phyloP scores from a whole-genome alignment of 2,329 filamentous ascomycete genomes.

The Myriosclerotinia curreyana region DNA sequence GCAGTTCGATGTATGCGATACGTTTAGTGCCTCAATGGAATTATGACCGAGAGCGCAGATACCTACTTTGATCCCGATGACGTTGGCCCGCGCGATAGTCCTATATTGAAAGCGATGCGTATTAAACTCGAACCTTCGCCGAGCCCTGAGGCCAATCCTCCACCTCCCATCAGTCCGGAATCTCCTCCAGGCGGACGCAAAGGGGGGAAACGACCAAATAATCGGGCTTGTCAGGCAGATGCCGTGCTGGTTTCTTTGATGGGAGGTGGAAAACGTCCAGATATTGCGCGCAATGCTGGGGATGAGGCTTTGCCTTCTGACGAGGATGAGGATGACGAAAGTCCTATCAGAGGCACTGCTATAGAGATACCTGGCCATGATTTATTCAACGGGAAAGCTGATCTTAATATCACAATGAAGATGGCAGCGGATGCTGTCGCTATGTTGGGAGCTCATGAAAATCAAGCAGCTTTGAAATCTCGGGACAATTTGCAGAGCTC shows the following conservation, averaged over 20 bases:
- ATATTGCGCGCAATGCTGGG: conserved; percentile 59
- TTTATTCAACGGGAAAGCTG: conserved; percentile 26
- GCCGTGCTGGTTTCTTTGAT: conserved; percentile 65
- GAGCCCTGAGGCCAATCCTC: conserved; percentile 48
- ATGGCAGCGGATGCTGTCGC: conserved; percentile 21
- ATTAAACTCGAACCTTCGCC: conserved; percentile 50
- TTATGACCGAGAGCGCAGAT: conserved; percentile 20
- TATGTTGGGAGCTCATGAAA: conserved; percentile 17
- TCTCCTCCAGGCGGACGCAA: conserved; percentile 38
- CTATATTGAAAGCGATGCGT: conserved; percentile 43
- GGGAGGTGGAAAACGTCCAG: conserved; percentile 59
- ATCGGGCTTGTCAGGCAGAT: conserved; percentile 55
- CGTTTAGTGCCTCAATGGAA: conserved; percentile 20
- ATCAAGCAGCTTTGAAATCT: neutral
- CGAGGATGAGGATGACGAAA: conserved; percentile 43
- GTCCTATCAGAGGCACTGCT: conserved; percentile 26
- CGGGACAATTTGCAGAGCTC: neutral
- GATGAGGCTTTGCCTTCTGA: conserved; percentile 51
- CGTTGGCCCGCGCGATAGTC: conserved; percentile 45
- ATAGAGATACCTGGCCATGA: conserved; percentile 33
- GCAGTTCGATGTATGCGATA: conserved; percentile 19
- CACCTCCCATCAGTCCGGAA: conserved; percentile 46
- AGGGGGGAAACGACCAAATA: conserved; percentile 26
- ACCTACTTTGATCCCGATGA: conserved; percentile 49
- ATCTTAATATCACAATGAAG: conserved; percentile 5